Percentiles rank a stretch among this genome's conserved stretches.
These are phyloP conservation scores for Trichoderma reesei DNA, from an alignment of 495 filamentous ascomycete species.

Conservation along the genomic window DNA sequence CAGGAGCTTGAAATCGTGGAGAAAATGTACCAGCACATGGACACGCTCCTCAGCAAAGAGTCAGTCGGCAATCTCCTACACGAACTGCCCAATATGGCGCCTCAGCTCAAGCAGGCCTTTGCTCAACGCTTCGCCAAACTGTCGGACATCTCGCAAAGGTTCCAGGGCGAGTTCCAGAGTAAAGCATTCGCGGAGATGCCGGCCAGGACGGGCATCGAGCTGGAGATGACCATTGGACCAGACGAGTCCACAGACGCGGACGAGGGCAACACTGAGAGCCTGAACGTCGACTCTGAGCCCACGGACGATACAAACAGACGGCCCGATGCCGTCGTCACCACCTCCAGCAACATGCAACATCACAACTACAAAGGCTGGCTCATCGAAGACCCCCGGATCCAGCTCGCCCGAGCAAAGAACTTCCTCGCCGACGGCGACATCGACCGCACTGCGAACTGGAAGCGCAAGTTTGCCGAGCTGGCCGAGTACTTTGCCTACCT, in stretches of 20 bases:
- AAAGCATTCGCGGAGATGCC: not conserved
- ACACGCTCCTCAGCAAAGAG: not conserved
- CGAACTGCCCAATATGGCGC: not conserved
- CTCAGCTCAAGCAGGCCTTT: not conserved
- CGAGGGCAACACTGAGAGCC: not conserved
- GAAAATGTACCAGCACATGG: not conserved
- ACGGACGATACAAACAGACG: too few relatives aligned
- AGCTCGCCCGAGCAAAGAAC: constrained; percentile 19
- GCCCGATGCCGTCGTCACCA: not conserved
- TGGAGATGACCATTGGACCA: not conserved
- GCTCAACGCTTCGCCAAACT: not conserved
- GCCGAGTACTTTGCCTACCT: constrained; percentile 23
- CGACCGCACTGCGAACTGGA: constrained; percentile 22
- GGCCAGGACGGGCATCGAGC: not conserved
- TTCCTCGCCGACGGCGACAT: constrained; percentile 26
- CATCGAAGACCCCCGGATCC: constrained; percentile 10
- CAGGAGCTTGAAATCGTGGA: not conserved
- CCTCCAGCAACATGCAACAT: not conserved
- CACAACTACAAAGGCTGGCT: constrained; percentile 6
- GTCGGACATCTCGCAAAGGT: not conserved
- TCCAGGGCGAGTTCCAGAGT: not conserved
- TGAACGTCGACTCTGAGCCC: not conserved
- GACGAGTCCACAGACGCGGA: not conserved
- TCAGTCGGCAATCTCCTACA: not conserved
- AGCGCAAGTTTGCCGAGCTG: constrained; percentile 15